Evolutionary conservation across 106 monocot species (phyloP), one percentile per base, ranked within the genome.

Genomic region (Cymbidium sinense): DNA sequence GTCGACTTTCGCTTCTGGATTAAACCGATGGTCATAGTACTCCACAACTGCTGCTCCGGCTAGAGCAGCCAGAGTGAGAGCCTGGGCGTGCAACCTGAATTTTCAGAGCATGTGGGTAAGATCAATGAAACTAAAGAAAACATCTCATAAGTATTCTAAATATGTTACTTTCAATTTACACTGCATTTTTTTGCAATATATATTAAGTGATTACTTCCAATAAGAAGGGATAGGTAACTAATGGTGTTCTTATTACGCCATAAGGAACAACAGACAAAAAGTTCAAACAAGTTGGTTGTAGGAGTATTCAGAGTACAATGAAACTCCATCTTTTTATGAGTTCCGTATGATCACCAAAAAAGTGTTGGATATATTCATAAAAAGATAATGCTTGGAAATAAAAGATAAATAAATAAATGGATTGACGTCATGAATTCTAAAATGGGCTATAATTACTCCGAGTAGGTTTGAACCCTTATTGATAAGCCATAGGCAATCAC

Each of bases 31-130:
- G 41, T 95, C 94, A 58, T 91, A 87, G 74, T 95, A 95, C 81
- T 95, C 94, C 35, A 95, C 94, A 50, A 65, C 55, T 34, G 94
- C 94, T 37, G 94, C 91, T 76, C 94, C 94, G 12, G 79, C 94
- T 41, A 95, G 83, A 50, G 94, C 91, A 71, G 91, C 94, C 23
- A 95, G 83, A 1, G 94, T 91, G 27, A 95, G 89, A 33, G 89
- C 94, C 77, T 95, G 94, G 27, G 94, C 94, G 75, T 95, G 87
- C 36, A 95, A 73, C 84, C 94, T 95, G 67, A 35, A 73, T 73
- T 25, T 13, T 44, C 28, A 43, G 27, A 41, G 19, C 23, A 70
- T 33, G 6, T 9, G 27, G 15, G 15, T 6, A 62, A 27, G 10
- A 10, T 28, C 61, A 23, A 5, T 62, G n/a, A 62, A 0, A 47